phyloP scores from a whole-genome alignment of 345 rosid species.

The Populus deltoides region DNA sequence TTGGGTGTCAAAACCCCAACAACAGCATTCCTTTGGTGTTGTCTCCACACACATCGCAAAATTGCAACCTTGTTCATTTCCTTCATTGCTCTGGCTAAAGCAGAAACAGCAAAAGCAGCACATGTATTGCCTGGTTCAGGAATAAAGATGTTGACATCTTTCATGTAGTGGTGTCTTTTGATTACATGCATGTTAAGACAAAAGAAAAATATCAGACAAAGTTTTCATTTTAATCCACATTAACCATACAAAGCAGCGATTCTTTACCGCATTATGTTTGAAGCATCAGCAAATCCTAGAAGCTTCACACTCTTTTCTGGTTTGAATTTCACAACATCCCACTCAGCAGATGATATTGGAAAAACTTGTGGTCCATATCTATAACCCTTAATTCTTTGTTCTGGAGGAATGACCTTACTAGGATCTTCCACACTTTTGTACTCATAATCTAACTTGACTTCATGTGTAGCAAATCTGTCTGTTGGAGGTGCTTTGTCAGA shows the following conservation, averaged over 20 bases:
- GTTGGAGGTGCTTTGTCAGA: conserved; percentile 86
- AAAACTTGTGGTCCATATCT: conserved; percentile 95
- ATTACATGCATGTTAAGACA: conserved; percentile 19
- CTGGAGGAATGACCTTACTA: conserved; percentile 66
- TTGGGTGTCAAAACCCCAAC: conserved; percentile 83
- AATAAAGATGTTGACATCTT: conserved; percentile 78
- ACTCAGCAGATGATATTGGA: conserved; percentile 72
- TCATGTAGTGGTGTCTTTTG: conserved; percentile 85
- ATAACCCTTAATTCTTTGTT: conserved; percentile 90
- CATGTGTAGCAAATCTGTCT: conserved; percentile 79
- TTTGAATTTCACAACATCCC: conserved; percentile 77
- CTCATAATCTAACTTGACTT: conserved; percentile 81
- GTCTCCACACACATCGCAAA: conserved; percentile 94
- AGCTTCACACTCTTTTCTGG: conserved; percentile 90
- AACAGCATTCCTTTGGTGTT: conserved; percentile 67
- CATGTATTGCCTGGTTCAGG: conserved; percentile 73
- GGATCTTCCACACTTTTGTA: conserved; percentile 59
- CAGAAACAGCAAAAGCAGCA: conserved; percentile 68
- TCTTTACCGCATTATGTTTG: conserved; percentile 63
- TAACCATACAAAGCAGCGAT: conserved; percentile 11
- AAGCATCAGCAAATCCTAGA: conserved; percentile 76
- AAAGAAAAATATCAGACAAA: not conserved
- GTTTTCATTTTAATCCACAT: conserved; percentile 12
- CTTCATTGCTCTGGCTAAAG: conserved; percentile 85
- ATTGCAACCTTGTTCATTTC: conserved; percentile 74